A percentile compares a stretch with the other conserved stretches of the same genome.
Conservation (phyloP, 2,329 filamentous ascomycete genomes). For the Claviceps capensis region DNA sequence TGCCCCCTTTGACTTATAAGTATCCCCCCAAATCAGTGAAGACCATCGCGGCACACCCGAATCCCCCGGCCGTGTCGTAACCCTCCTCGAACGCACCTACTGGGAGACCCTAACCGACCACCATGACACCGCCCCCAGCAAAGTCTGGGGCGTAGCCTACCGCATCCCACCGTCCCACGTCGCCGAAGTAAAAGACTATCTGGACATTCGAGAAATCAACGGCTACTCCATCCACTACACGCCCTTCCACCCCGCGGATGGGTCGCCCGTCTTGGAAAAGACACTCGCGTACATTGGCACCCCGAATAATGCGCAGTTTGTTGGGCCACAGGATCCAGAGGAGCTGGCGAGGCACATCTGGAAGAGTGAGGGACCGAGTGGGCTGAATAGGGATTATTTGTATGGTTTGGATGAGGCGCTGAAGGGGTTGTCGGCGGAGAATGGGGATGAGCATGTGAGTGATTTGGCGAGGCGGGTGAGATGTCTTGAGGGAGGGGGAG, state of each 20-base stretch:
- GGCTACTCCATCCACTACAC: constrained; percentile 91
- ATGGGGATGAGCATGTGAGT: constrained; percentile 69
- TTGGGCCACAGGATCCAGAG: constrained; percentile 69
- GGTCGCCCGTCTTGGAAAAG: constrained; percentile 28
- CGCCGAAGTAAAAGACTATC: constrained; percentile 71
- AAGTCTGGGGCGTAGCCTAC: constrained; percentile 88
- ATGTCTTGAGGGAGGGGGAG: constrained; percentile 29
- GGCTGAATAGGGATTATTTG: constrained; percentile 81
- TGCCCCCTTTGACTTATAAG: too few species aligned
- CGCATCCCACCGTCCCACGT: constrained; percentile 63
- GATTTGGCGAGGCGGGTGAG: constrained; percentile 66
- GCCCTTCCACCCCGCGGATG: constrained; percentile 50
- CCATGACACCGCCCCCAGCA: constrained; percentile 45
- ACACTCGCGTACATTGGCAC: constrained; percentile 87
- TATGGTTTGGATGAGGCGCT: constrained; percentile 67
- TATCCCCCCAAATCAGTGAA: constrained; percentile 41
- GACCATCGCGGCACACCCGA: constrained; percentile 89
- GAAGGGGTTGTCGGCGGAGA: constrained; percentile 56
- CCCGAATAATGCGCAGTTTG: constrained; percentile 83
- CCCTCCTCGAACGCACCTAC: constrained; percentile 70
- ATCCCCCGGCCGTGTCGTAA: constrained; percentile 81
- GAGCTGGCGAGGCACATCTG: constrained; percentile 69
- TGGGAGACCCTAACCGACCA: constrained; percentile 67
- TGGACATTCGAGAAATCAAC: constrained; percentile 95
- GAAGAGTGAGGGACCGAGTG: constrained; percentile 65